Conservation (phyloP, 176 grass and related monocot species). For the Canna indica region DNA sequence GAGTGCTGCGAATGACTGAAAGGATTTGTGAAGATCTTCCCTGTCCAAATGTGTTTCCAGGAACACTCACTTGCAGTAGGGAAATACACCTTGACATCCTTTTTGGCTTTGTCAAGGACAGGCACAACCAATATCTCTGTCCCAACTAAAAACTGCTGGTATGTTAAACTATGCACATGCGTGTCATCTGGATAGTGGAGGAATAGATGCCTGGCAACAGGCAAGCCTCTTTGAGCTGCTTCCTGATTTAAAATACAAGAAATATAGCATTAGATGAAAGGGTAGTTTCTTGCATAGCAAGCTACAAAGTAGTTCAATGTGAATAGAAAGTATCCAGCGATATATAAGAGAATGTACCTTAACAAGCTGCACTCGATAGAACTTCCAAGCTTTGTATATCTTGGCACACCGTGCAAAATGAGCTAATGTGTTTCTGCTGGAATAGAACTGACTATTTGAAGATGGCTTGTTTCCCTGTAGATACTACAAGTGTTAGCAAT, state of each 20-base stretch:
- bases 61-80: constrained; percentile 28
- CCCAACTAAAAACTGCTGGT: constrained; percentile 74
- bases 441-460: constrained; percentile 83
- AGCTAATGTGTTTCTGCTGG: constrained; percentile 36
- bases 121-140: constrained; percentile 77
- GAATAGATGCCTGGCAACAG: constrained; percentile 71
- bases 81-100: constrained; percentile 58
- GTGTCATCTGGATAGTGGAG: constrained; percentile 73
- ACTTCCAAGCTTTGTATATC: constrained; percentile 85
- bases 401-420: constrained; percentile 87
- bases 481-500: neutral
- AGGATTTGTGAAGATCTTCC: constrained; percentile 29
- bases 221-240: constrained; percentile 48
- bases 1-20: neutral
- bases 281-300: neutral
- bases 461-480: constrained; percentile 60
- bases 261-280: neutral
- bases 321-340: neutral
- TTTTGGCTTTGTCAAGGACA: constrained; percentile 63
- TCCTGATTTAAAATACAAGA: constrained; percentile 25
- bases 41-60: constrained; percentile 77
- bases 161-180: constrained; percentile 46
- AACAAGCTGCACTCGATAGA: constrained; percentile 65
- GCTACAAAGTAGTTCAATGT: neutral
- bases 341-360: constrained; percentile 18